phyloP scores from a whole-genome alignment of 495 filamentous ascomycete species.

The Xylaria flabelliformis region DNA sequence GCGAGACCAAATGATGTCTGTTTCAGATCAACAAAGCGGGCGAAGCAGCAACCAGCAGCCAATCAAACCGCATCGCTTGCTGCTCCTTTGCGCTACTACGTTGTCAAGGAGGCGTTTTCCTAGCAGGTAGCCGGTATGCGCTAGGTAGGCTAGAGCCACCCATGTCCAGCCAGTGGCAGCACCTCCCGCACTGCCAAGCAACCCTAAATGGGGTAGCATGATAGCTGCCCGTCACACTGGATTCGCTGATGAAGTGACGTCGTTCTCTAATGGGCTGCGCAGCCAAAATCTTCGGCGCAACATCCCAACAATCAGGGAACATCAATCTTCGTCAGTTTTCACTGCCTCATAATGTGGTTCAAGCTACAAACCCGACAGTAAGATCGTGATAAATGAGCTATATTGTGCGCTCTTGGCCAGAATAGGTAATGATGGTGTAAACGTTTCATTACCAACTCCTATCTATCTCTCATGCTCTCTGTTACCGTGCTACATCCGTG shows the following conservation, averaged over 20 bases:
- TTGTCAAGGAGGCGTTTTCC: conserved; percentile 5
- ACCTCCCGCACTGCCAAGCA: conserved; percentile 17
- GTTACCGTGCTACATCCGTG: neutral
- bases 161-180: neutral
- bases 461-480: neutral
- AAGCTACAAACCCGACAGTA: neutral
- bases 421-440: neutral
- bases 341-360: neutral
- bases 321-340: neutral
- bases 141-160: conserved; percentile 6
- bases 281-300: neutral
- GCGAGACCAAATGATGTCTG: conserved; percentile 18
- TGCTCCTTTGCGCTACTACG: conserved; percentile 11
- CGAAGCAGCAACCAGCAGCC: conserved; percentile 23
- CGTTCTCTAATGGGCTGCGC: conserved; percentile 1
- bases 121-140: too few relatives aligned
- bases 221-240: neutral
- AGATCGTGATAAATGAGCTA: neutral
- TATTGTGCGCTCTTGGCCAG: neutral
- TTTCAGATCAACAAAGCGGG: conserved; percentile 33
- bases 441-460: neutral
- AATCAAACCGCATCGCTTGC: neutral
- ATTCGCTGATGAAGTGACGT: conserved; percentile 15
- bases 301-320: neutral
- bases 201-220: neutral